A percentile compares a stretch with the other conserved stretches of the same genome.
Conservation (phyloP, 331 rosid species). For the Saraca asoca region DNA sequence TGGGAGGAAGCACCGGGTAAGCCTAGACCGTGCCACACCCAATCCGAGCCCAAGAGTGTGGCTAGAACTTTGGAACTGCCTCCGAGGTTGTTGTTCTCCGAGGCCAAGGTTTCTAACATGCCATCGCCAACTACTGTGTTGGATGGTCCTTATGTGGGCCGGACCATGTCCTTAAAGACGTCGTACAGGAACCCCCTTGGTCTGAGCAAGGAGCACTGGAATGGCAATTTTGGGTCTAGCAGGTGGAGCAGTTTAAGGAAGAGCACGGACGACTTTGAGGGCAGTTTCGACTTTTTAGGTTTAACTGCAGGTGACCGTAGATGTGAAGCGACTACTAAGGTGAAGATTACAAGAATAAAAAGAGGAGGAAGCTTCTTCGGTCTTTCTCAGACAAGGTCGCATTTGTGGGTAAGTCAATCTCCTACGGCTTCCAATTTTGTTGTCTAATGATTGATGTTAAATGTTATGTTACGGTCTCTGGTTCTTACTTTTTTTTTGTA, state of each 20-base stretch:
- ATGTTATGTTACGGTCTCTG: neutral
- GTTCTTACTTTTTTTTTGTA: neutral
- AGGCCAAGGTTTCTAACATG: slow-evolving; percentile 37
- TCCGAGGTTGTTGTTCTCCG: slow-evolving; percentile 66
- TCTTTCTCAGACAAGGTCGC: slow-evolving; percentile 47
- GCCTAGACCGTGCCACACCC: slow-evolving; percentile 52
- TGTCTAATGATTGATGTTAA: too few relatives aligned
- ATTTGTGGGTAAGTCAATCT: slow-evolving; percentile 57
- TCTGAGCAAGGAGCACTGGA: slow-evolving; percentile 23
- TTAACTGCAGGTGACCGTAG: slow-evolving; percentile 16
- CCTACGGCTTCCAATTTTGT: neutral
- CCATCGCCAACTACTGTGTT: slow-evolving; percentile 72
- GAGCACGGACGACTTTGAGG: slow-evolving; percentile 44
- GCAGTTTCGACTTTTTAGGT: slow-evolving; percentile 48
- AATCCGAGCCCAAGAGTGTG: slow-evolving; percentile 34
- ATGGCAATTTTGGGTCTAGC: slow-evolving; percentile 55
- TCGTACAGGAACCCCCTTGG: slow-evolving; percentile 47
- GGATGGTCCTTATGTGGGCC: slow-evolving; percentile 74
- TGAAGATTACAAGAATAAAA: slow-evolving; percentile 43
- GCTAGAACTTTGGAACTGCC: slow-evolving; percentile 72
- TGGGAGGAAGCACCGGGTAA: slow-evolving; percentile 99
- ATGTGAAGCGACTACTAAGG: slow-evolving; percentile 25
- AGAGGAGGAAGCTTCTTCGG: slow-evolving; percentile 40
- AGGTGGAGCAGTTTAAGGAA: slow-evolving; percentile 70
- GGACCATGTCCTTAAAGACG: slow-evolving; percentile 58